Base-by-base conservation (phyloP, 768 basidiomycete species). In the Zangia roseola region DNA sequence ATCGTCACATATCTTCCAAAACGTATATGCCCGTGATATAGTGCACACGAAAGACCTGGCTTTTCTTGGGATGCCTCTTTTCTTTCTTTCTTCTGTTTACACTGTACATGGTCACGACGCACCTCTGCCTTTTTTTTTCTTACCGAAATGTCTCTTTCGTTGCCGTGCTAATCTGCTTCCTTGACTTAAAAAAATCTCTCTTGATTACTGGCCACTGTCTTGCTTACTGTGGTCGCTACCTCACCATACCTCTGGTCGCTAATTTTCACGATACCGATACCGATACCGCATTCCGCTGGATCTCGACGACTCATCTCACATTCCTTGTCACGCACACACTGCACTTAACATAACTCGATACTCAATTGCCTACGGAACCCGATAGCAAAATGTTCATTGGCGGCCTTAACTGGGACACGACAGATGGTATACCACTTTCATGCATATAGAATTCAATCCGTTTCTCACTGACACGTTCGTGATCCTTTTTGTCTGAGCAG, bases 381-480 rank as follows among this genome's bases (percentile, higher is more conserved):
- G 62, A 62, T 80, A 91, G 90, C 70, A 92, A 92, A 78, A 84
- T 92, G 79, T 92, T 92, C 75, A 84, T 92, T 68, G 90, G 90
- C 59, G 90, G 90, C 62, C 77, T 92, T 56, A 91, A 86, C 74
- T 92, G 90, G 90, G 88, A 91, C 65, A 92, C 90, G 64, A 88
- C 85, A 72, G 90, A 91, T 76, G 90, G 90, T 91, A 77, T 75
- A 69, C 59, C 60, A 23, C 60, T 62, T 34, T 56, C n/a, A 53
- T 52, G 55, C 56, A 51, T 53, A 55, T 55, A 47, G 52, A 61
- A 65, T 58, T 34, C 35, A 56, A 58, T 47, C 2, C 54, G 24
- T 51, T 57, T 45, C 7, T 53, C 57, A 53, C 62, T 70, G 57
- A 68, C 68, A 54, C 40, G 3, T 17, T 55, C 21, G 60, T 59